Evolutionary conservation across 805 yeast species (phyloP), one percentile per base, ranked within the genome.

Genomic region (Candida peoriensis): DNA sequence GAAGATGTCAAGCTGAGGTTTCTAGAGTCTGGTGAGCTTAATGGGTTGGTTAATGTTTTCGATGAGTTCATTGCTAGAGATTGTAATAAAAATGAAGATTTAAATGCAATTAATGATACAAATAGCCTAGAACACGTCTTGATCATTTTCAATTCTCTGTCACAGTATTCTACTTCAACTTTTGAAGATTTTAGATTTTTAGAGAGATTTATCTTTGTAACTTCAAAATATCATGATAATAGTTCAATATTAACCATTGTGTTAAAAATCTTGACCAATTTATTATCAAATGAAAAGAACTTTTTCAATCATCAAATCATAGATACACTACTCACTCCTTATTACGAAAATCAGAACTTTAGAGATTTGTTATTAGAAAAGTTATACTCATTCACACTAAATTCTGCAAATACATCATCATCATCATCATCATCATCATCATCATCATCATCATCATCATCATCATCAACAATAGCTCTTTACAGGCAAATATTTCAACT

Each of bases 111-210:
- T 8, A 21, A 20, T 14, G 34, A 32, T 16, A 36, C 30, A 4
- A 20, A 27, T 10, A 32, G 32, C 5, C 21, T 49, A 6, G 42
- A 50, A 16, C 42, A 52, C 34, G 19, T 40, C 4, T 34, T 52
- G 17, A 32, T 49, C 12, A 49, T 52, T 8, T 5, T 52, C 4
- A 49, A 49, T 28, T 52, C 57, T 1, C 22, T 52, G 21, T 36
- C 54, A 1, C 34, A 43, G 12, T 37, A 38, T 14, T 29, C 41
- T 1, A 38, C 46, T 8, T 30, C 30, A 8, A 26, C 44, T 16
- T 16, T 46, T 19, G 26, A 38, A 14, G 38, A 43, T 4, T 28
- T 38, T 18, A 27, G 33, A 12, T 30, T 45, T 2, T 32, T 42
- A 18, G 19, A 33, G 3, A 44, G 32, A 8, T 22, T 48, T 17